Evolutionary conservation across 2,329 filamentous ascomycete species (phyloP), one percentile per base, ranked within the genome.

Genomic region (Tricladium varicosporioides): DNA sequence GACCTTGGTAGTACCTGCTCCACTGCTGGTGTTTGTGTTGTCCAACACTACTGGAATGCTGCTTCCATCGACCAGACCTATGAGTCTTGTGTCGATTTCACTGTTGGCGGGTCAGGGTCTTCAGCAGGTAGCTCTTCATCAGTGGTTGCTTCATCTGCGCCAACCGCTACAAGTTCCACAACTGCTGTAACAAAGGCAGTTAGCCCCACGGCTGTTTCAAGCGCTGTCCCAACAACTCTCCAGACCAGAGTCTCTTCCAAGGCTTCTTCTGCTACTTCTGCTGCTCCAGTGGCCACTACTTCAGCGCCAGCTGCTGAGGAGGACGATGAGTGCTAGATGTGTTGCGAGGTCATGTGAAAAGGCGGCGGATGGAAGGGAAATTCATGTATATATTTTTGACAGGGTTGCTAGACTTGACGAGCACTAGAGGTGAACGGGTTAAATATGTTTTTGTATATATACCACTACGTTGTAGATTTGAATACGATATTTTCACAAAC

Each of bases 31-130:
- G 63, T 52, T 11, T 69, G 66, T 56, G 63, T 81, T 5, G 74
- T 84, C 48, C 81, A 82, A 67, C 80, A 80, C 75, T 81, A 68
- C 70, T 82, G 80, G 80, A 71, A 80, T 60, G 78, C 79, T 8
- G 64, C 71, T 13, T 67, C 65, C 43, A 75, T 80, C 50, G 68
- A 78, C 61, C 80, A 83, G 75, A 82, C 80, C n/a, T 83, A 83
- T 67, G 78, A 82, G 71, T 74, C 74, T 51, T 83, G 80, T 66
- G 71, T 83, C 56, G 80, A 83, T 68, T 82, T 83, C 59, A 60
- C 58, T 7, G 60, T 68, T 22, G 60, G 58, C 42, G 60, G 56
- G 36, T 56, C 53, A 11, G 56, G 54, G 14, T 46, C 56, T 32
- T 48, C 56, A 16, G 53, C 59, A n/a, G 31, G 18, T 8, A 18